These are phyloP conservation scores for Cutaneotrichosporon mucoides DNA, from an alignment of 1,284 basidiomycete species.

Conservation along the genomic window DNA sequence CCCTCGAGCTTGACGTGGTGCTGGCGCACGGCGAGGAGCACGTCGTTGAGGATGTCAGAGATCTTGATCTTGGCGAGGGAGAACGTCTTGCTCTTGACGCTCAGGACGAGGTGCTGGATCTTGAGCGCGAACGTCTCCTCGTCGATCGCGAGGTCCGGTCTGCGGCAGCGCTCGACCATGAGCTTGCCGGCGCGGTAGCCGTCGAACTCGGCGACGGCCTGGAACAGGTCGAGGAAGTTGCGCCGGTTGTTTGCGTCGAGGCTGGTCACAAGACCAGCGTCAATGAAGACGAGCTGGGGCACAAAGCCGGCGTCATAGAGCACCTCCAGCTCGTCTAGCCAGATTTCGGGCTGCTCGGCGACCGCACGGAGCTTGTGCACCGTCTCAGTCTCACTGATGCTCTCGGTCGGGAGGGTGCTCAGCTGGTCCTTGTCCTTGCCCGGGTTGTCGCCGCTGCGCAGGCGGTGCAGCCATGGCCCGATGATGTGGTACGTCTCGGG, in stretches of 20 bases:
- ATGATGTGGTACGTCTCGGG: conserved; percentile 63
- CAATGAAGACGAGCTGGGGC: conserved; percentile 93
- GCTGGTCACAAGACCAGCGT: conserved; percentile 89
- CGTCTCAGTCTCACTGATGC: conserved; percentile 51
- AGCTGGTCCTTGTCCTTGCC: conserved; percentile 26
- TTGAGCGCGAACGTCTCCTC: conserved; percentile 92
- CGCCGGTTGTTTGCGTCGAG: conserved; percentile 73
- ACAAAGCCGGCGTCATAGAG: conserved; percentile 73
- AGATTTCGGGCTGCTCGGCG: conserved; percentile 59
- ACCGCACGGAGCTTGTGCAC: conserved; percentile 65
- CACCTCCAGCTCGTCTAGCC: conserved; percentile 65
- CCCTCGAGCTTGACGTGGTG: conserved; percentile 99
- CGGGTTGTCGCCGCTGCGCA: conserved; percentile 8
- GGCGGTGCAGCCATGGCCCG: conserved; percentile 37
- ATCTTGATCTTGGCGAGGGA: conserved; percentile 94
- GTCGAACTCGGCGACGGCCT: conserved; percentile 92
- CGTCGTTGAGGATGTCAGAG: conserved; percentile 83
- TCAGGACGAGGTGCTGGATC: conserved; percentile 92
- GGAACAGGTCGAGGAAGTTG: conserved; percentile 96
- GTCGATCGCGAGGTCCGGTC: conserved; percentile 85
- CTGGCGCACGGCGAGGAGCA: conserved; percentile 76
- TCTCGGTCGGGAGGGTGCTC: conserved; percentile 20
- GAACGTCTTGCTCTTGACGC: conserved; percentile 94
- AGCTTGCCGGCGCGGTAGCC: conserved; percentile 90
- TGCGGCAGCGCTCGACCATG: conserved; percentile 94